These are phyloP conservation scores for Thuidium tamariscinum DNA, from an alignment of 225 moss, liverwort and hornwort species.

Conservation along the genomic window DNA sequence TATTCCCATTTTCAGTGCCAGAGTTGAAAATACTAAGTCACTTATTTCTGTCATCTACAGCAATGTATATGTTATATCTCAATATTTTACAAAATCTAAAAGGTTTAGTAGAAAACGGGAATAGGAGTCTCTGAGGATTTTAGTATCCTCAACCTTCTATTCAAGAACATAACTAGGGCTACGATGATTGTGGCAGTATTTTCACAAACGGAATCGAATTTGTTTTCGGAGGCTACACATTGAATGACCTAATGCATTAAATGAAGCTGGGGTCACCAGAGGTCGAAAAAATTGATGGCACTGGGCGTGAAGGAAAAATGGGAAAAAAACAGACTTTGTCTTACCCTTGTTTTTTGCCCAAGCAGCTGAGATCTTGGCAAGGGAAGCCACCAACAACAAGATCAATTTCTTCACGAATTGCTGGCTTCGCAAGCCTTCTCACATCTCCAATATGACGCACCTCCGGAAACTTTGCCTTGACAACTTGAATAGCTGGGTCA, in stretches of 20 bases:
- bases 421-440: slow-evolving; percentile 19
- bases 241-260: not conserved
- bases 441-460: slow-evolving; percentile 54
- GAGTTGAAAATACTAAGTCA: not conserved
- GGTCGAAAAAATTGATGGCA: not conserved
- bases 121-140: not conserved
- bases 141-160: not conserved
- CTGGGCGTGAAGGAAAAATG: not conserved
- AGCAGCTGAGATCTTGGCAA: slow-evolving; percentile 51
- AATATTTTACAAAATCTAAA: not conserved
- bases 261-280: not conserved
- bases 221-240: not conserved
- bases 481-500: slow-evolving; percentile 41
- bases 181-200: not conserved
- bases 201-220: not conserved
- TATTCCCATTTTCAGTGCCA: not conserved
- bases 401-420: slow-evolving; percentile 30
- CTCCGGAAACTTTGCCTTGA: slow-evolving; percentile 39
- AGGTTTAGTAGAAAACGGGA: not conserved
- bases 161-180: not conserved
- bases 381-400: slow-evolving; percentile 51
- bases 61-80: not conserved
- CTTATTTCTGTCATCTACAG: not conserved
- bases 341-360: slow-evolving; percentile 48
- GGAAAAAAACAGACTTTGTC: not conserved